Base-by-base conservation (phyloP, 2,329 filamentous ascomycete genomes). In the Aspergillus brasiliensis region DNA sequence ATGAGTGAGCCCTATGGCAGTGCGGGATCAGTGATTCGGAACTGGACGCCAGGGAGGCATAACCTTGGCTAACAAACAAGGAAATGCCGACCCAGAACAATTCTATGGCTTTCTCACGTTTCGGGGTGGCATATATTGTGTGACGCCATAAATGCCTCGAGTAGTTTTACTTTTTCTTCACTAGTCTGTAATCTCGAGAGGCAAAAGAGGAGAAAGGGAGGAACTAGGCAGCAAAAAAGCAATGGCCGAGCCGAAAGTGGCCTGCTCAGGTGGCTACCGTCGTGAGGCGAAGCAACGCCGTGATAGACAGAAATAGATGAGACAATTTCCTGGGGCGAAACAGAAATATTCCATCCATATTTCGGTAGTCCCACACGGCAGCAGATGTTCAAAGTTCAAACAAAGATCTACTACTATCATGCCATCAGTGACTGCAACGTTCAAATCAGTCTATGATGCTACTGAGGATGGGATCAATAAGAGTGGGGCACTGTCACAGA, bases 61-160 rank as follows among this genome's bases (percentile, higher is more conserved):
- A 47, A 58, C n/a, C 51, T 52, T 58, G 56, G 40, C 28, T 28
- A n/a, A n/a, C 52, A 55, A 55, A 55, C 52, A 44, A 46, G 52
- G 40, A 55, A 55, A 31, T 28, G 40, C 42, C 51, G 51, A 52
- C 19, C 31, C 31, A 11, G 31, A 34, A 13, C 5, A 34, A 34
- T 34, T 34, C 11, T 10, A 44, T 44, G 19, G 19, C 34, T 15
- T 40, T 15, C 51, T 23, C 17, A 27, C 46, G 7, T 49, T 27
- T 31, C 23, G 15, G 21, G 31, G 27, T 37, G n/a, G 34, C 31
- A 23, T 37, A 28, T 31, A 27, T 19, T 42, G 23, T 31, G 47
- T 61, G 59, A 61, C 59, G 56, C 56, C 59, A 61, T 61, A 46
- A 59, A 59, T 56, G 25, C 51, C 56, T 51, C 56, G 44, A 37